Evolutionary conservation across 805 yeast genomes (phyloP).

Genomic region (Metschnikowia henanensis): DNA sequence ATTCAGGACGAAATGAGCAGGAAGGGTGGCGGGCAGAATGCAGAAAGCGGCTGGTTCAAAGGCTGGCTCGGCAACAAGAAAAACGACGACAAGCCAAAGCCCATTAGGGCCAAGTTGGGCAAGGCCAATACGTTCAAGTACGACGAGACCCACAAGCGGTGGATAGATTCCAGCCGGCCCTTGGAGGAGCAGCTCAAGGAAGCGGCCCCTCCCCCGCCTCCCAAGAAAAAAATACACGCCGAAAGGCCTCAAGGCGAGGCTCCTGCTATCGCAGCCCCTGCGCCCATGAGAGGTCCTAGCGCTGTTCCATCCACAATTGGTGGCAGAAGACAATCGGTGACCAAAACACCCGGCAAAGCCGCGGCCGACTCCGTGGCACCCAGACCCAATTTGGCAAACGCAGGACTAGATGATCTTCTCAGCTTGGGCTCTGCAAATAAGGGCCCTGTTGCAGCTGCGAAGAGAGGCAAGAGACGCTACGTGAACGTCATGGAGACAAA

Average conservation of each 20-base stretch:
- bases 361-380: constrained; percentile 21
- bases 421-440: constrained; percentile 19
- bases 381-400: constrained; percentile 31
- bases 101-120: constrained; percentile 84
- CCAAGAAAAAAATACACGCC: constrained; percentile 30
- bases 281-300: constrained; percentile 11
- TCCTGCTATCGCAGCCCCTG: constrained; percentile 14
- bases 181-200: constrained; percentile 60
- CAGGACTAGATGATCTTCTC: constrained; percentile 42
- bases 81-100: constrained; percentile 59
- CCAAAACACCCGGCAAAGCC: constrained; percentile 43
- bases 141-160: constrained; percentile 81
- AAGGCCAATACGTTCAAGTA: constrained; percentile 66
- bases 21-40: constrained; percentile 20
- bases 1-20: constrained; percentile 15
- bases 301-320: constrained; percentile 10
- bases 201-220: constrained; percentile 71
- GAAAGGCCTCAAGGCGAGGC: constrained; percentile 11
- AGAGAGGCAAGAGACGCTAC: constrained; percentile 20
- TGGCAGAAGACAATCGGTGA: constrained; percentile 58
- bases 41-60: constrained; percentile 50
- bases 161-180: constrained; percentile 75
- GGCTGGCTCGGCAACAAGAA: constrained; percentile 36
- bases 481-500: constrained; percentile 20
- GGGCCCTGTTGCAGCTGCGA: constrained; percentile 14